Conservation (phyloP, 2,329 filamentous ascomycete species). For the Capronia americana region DNA sequence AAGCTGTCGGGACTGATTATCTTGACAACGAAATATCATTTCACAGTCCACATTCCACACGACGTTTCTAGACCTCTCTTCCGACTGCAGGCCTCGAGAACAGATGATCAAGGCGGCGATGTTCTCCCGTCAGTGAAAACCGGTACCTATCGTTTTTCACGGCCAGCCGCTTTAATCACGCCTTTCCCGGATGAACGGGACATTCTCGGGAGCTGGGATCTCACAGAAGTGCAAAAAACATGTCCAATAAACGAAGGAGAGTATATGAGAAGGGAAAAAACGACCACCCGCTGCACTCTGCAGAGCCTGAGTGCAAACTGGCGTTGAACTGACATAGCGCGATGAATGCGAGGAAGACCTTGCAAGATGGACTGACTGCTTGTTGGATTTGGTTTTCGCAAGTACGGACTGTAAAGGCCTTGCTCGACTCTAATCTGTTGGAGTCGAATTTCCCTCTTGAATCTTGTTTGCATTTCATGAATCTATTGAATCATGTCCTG, state of each 20-base stretch:
- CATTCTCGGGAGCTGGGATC: neutral
- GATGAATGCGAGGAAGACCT: neutral
- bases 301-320: neutral
- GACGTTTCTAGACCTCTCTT: neutral
- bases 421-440: neutral
- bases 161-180: neutral
- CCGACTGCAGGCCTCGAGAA: neutral
- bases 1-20: too few relatives aligned
- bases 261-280: neutral
- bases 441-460: constrained; percentile 1
- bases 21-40: too few relatives aligned
- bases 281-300: neutral
- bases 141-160: neutral
- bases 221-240: neutral
- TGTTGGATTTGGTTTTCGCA: neutral
- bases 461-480: constrained; percentile 29
- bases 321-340: neutral
- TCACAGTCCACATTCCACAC: too few relatives aligned
- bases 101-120: neutral
- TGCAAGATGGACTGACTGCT: neutral
- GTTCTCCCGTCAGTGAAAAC: neutral
- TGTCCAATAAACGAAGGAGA: neutral
- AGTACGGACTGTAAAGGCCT: neutral
- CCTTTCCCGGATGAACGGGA: neutral
- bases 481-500: constrained; percentile 36